Conservation (phyloP, 225 moss, liverwort and hornwort genomes). For the Asterella californica region DNA sequence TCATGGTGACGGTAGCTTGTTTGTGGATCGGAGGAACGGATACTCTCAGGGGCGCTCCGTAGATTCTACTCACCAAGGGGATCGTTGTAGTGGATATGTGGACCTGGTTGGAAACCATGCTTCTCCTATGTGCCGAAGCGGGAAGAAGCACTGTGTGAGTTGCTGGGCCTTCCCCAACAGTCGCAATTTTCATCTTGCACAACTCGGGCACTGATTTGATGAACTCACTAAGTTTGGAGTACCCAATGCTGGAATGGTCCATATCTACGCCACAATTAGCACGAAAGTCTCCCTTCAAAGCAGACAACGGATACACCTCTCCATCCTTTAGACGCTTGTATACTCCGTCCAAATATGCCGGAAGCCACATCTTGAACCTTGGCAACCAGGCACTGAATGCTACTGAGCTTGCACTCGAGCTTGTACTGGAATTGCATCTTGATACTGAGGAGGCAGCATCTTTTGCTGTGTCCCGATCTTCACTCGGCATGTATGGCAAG, state of each 20-base stretch:
- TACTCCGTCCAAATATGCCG: conserved; percentile 74
- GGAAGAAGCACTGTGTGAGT: conserved; percentile 47
- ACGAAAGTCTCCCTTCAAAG: conserved; percentile 94
- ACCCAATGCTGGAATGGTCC: conserved; percentile 77
- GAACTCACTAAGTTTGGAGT: conserved; percentile 91
- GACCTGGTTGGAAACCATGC: too few species aligned
- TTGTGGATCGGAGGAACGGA: neutral
- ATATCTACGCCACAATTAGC: conserved; percentile 97
- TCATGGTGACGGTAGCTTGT: neutral
- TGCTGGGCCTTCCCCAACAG: conserved; percentile 91
- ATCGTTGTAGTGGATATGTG: too few species aligned
- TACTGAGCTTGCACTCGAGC: neutral
- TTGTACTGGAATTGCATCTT: too few species aligned
- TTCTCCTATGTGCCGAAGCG: neutral
- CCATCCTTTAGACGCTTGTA: conserved; percentile 93
- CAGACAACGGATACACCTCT: conserved; percentile 94
- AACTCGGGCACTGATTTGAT: conserved; percentile 79
- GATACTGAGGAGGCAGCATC: too few species aligned
- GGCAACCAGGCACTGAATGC: conserved; percentile 43
- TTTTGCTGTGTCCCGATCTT: too few species aligned
- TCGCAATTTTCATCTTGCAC: conserved; percentile 96
- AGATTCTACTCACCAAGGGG: neutral
- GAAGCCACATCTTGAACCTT: conserved; percentile 88
- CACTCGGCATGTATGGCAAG: too few species aligned
- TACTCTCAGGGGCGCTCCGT: neutral